Base-by-base conservation (phyloP, 495 filamentous ascomycete species). In the Trichocladium antarcticum region DNA sequence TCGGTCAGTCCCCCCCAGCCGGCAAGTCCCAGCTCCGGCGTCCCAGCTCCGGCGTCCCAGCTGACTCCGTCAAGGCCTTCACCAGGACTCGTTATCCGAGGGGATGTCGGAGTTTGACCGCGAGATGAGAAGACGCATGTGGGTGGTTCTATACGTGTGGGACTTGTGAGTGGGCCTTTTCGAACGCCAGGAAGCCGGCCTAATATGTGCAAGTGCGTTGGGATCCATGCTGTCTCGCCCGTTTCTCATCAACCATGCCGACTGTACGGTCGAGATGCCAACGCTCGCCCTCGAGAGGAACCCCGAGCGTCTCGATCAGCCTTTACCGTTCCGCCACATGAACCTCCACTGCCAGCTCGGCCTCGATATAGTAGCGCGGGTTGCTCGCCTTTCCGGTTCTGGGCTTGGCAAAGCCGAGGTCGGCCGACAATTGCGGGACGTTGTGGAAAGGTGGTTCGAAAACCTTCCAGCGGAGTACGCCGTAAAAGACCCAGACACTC, bases 71-170 rank as follows among this genome's bases (percentile, higher is more conserved):
- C 31, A n/a, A 73, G 74, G 70, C 7, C 63, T 79, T 53, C 71
- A 79, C 48, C 68, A 67, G 15, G 64, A 67, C 31, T 56, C 58
- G 14, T 46, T 55, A 1, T 62, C 60, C 7, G 57, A 62, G 4
- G 63, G 58, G 0, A 50, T 72, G 39, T 66, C 68, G 2, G 72
- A 76, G 35, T 71, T 67, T 48, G 65, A 70, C 47, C 63, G 66
- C 9, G 68, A 73, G 42, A 65, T 69, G 60, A 62, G 69, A 42
- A 59, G 69, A 34, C 60, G 68, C n/a, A 16, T 70, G 6, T 73
- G 69, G 69, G 50, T 59, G 15, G 57, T 71, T n/a, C 49, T 73
- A 43, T 67, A 63, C 45, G 27, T 63, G 45, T 68, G 65, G 65
- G 65, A 68, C 38, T 68, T 63, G 65, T 68, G 53, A 60, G 64